A percentile compares a stretch with the other conserved stretches of the same genome.
These are phyloP conservation scores for Ceratobasidium sp. DNA, from an alignment of 1,284 basidiomycete genomes.

Conservation along the genomic window DNA sequence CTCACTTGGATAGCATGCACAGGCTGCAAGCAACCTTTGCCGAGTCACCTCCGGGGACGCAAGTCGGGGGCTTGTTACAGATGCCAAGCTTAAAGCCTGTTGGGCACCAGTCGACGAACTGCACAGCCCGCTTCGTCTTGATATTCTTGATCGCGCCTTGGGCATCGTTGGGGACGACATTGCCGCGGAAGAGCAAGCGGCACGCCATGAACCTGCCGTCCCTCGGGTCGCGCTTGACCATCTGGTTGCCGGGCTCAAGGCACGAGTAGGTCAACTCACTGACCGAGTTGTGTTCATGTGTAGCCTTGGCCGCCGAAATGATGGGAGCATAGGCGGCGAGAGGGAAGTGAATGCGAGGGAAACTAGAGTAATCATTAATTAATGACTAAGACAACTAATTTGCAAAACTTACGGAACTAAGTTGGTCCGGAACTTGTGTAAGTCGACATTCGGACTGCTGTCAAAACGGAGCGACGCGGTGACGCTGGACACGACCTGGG, in stretches of 20 bases:
- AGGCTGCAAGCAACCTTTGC: slow-evolving; percentile 94
- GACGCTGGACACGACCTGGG: slow-evolving; percentile 97
- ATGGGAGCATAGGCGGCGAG: slow-evolving; percentile 96
- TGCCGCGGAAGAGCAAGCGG: slow-evolving; percentile 91
- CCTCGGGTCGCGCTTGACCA: slow-evolving; percentile 96
- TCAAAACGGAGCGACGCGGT: slow-evolving; percentile 98
- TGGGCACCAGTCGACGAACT: slow-evolving; percentile 96
- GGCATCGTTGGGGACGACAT: slow-evolving; percentile 98
- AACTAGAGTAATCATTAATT: slow-evolving; percentile 62
- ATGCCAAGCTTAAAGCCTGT: slow-evolving; percentile 80
- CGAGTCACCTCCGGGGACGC: slow-evolving; percentile 94
- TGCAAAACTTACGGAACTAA: slow-evolving; percentile 82
- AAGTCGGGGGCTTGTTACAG: slow-evolving; percentile 94
- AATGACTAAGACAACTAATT: not conserved
- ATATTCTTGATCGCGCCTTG: slow-evolving; percentile 93
- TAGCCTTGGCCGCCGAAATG: slow-evolving; percentile 85
- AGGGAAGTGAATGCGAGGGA: slow-evolving; percentile 99
- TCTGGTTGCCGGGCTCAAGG: slow-evolving; percentile 98
- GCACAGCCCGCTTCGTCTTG: slow-evolving; percentile 97
- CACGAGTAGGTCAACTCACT: slow-evolving; percentile 98
- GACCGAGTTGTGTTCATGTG: slow-evolving; percentile 98
- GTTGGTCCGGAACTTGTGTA: slow-evolving; percentile 99
- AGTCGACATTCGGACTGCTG: slow-evolving; percentile 96
- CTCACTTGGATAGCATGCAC: slow-evolving; percentile 93
- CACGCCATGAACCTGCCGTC: slow-evolving; percentile 98